Evolutionary conservation across 768 basidiomycete genomes (phyloP).

Genomic region (Cystofilobasidium macerans): DNA sequence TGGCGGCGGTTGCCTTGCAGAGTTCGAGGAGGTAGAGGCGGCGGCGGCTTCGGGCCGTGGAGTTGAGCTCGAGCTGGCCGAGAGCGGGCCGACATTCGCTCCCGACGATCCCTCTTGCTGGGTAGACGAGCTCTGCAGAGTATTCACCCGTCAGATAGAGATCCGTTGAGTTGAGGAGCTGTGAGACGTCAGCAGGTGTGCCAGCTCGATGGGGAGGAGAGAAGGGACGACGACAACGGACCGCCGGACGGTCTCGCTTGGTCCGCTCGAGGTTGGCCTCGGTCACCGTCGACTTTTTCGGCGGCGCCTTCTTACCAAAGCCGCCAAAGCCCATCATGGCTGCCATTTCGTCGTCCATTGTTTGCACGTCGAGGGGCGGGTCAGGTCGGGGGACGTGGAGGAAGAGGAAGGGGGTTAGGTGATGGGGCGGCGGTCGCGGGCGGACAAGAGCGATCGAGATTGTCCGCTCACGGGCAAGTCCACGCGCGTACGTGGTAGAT

Average conservation of each 20-base stretch:
- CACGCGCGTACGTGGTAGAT: too few species aligned
- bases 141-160: too few species aligned
- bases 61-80: not conserved
- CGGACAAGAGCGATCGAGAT: too few species aligned
- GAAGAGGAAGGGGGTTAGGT: too few species aligned
- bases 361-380: conserved; percentile 11
- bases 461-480: too few species aligned
- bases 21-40: too few species aligned
- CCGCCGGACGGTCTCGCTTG: conserved; percentile 30
- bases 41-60: conserved; percentile 11
- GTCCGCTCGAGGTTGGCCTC: conserved; percentile 36
- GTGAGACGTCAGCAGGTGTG: too few species aligned
- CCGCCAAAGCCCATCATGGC: conserved; percentile 36
- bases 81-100: not conserved
- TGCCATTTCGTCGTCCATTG: conserved; percentile 34
- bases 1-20: too few species aligned
- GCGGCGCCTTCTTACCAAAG: conserved; percentile 39
- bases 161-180: too few species aligned
- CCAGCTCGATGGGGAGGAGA: not conserved
- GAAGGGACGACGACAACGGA: not conserved
- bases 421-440: too few species aligned
- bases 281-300: conserved; percentile 29
- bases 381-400: too few species aligned
- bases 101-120: not conserved
- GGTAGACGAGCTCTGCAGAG: too few species aligned